These are phyloP conservation scores for Leptomonas pyrrhocoris DNA, from an alignment of 208 protist species.

Conservation along the genomic window DNA sequence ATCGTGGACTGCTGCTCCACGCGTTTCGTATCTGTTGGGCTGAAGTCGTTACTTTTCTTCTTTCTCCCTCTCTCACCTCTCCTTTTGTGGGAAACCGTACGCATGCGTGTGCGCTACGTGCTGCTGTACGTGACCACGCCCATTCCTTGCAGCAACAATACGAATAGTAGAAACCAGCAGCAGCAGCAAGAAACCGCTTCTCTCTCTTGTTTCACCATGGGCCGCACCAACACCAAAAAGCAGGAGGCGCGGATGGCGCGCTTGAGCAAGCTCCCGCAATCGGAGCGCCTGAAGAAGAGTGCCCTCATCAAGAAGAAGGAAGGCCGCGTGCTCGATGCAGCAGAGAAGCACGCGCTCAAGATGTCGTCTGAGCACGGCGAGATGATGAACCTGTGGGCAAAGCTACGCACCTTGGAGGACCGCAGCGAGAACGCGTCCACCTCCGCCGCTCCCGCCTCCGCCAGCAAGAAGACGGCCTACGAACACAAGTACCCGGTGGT, in stretches of 20 bases:
- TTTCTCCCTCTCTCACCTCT: no score
- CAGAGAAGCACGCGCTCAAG: slow-evolving; percentile 90
- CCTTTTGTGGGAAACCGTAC: no score
- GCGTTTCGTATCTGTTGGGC: no score
- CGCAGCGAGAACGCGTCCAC: slow-evolving; percentile 15
- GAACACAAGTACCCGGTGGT: slow-evolving; percentile 89
- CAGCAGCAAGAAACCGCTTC: no score
- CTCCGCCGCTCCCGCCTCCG: slow-evolving; percentile 7
- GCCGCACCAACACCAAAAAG: slow-evolving; percentile 80
- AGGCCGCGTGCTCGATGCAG: slow-evolving; percentile 77
- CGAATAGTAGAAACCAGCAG: no score
- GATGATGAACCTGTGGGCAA: slow-evolving; percentile 87
- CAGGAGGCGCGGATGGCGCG: slow-evolving; percentile 67
- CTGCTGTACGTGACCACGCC: no score
- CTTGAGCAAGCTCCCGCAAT: slow-evolving; percentile 69
- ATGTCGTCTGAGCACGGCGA: slow-evolving; percentile 89
- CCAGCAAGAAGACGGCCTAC: slow-evolving; percentile 61
- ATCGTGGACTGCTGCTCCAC: no score
- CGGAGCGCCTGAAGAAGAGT: slow-evolving; percentile 74
- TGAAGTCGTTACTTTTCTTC: no score
- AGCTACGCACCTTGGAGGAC: slow-evolving; percentile 61
- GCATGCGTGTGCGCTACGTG: no score
- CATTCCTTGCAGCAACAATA: no score
- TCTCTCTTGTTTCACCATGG: slow-evolving; percentile 46
- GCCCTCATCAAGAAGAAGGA: slow-evolving; percentile 91